Percentiles rank a stretch among this genome's conserved stretches.
Conservation (phyloP, 768 basidiomycete genomes). For the Rhodosporidiobolus odoratus region DNA sequence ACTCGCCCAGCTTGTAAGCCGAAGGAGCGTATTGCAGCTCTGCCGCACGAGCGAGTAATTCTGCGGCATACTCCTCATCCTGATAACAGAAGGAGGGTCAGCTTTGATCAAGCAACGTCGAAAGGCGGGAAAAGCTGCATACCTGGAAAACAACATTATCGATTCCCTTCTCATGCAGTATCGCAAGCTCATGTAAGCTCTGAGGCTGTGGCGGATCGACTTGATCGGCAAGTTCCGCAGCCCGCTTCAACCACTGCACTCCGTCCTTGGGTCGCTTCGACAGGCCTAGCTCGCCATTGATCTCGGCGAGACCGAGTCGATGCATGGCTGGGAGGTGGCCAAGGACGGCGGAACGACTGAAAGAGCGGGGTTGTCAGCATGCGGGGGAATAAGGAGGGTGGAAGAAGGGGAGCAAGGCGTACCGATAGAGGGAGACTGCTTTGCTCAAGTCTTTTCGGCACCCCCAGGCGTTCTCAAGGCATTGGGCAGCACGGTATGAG, state of each 20-base stretch:
- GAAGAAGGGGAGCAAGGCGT: constrained; percentile 26
- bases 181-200: constrained; percentile 88
- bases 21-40: constrained; percentile 95
- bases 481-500: constrained; percentile 89
- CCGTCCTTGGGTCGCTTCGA: constrained; percentile 87
- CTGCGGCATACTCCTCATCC: constrained; percentile 89
- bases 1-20: constrained; percentile 91
- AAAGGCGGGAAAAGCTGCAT: not conserved
- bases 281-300: constrained; percentile 88
- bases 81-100: not conserved
- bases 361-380: not conserved
- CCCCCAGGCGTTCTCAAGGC: constrained; percentile 99
- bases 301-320: constrained; percentile 87
- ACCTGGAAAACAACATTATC: constrained; percentile 89
- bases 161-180: constrained; percentile 92
- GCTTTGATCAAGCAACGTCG: not conserved
- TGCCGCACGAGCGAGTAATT: constrained; percentile 87
- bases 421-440: constrained; percentile 79
- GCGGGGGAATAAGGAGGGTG: not conserved
- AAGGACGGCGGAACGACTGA: constrained; percentile 77
- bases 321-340: constrained; percentile 94
- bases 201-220: constrained; percentile 51
- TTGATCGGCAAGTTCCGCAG: constrained; percentile 63
- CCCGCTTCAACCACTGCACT: constrained; percentile 96
- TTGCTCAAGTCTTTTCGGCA: constrained; percentile 87